Conservation (phyloP, 129 eudicot genomes). For the Rutidosis leptorrhynchoides region DNA sequence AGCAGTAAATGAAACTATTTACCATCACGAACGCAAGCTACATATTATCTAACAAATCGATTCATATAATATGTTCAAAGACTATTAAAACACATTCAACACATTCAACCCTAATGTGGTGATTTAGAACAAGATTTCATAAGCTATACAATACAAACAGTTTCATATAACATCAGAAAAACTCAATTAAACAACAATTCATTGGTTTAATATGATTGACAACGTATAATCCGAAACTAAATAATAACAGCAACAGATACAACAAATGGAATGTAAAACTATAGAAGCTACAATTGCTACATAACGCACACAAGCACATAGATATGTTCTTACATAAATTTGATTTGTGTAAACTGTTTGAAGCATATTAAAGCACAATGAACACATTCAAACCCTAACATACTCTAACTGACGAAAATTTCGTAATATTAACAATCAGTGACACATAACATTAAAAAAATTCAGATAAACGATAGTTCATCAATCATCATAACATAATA, state of each 20-base stretch:
- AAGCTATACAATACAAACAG: not conserved
- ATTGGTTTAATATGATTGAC: not conserved
- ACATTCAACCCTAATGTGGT: not conserved
- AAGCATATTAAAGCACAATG: constrained; percentile 11
- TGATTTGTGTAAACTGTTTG: not conserved
- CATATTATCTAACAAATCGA: too few relatives aligned
- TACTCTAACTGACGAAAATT: not conserved
- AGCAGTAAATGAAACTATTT: not conserved
- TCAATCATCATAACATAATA: not conserved
- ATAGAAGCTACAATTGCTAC: constrained; percentile 14
- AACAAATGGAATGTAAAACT: not conserved
- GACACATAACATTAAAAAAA: not conserved
- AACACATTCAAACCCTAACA: constrained; percentile 19
- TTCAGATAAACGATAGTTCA: constrained; percentile 12
- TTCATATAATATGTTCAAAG: not conserved
- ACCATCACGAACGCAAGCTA: not conserved
- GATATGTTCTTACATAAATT: not conserved
- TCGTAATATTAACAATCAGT: not conserved
- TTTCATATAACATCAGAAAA: not conserved
- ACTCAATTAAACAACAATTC: not conserved
- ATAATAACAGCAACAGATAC: not conserved
- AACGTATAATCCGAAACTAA: not conserved
- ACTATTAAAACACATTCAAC: not conserved
- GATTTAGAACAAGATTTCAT: not conserved
- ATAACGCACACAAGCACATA: not conserved